Evolutionary conservation across 768 basidiomycete genomes (phyloP), one percentile per base, ranked within the genome.

Genomic region (Symmetrospora coprosmae): DNA sequence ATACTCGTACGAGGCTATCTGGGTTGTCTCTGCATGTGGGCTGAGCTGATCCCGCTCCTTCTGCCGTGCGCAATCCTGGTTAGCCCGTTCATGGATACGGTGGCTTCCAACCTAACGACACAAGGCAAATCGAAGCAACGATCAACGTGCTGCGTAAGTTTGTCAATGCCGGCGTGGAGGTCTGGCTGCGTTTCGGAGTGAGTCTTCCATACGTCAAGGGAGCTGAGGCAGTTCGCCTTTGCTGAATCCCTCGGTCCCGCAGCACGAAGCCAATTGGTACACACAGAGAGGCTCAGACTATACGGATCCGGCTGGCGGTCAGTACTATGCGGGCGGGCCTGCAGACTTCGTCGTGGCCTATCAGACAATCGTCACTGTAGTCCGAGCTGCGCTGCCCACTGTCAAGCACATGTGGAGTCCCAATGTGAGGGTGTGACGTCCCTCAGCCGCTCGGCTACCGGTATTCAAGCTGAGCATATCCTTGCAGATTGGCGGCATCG

Each of bases 81-180:
- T 14, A 58, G 55, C 55, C 55, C 4, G 25, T 58, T 33, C 55
- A 58, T 27, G 55, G 55, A 4, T 58, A 46, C 31, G 41, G 43
- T 33, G 55, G 55, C 8, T 58, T 58, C 55, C 23, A 28, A 19
- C 28, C 55, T 13, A 58, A 58, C 43, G 55, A 58, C 31, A 58
- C 55, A 7, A 27, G 16, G 14, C 28, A 58, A 16, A 17, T 58
- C 3, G 55, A 58, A n/a, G 55, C 55, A n/a, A 45, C 46, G 55
- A 46, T 58, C 31, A 33, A 25, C 8, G 55, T 58, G 4, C 30
- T 58, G 4, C 40, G 46, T n/a, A 25, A 43, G n/a, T 58, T 58
- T 34, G 55, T 58, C 3, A 43, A 58, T n/a, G 16, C 17, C 6
- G 55, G 55, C 43, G 55, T 58, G 55, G 46, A 39, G 33, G 55